Conservation (phyloP, 2,329 filamentous ascomycete species). For the Scedosporium minutisporum region DNA sequence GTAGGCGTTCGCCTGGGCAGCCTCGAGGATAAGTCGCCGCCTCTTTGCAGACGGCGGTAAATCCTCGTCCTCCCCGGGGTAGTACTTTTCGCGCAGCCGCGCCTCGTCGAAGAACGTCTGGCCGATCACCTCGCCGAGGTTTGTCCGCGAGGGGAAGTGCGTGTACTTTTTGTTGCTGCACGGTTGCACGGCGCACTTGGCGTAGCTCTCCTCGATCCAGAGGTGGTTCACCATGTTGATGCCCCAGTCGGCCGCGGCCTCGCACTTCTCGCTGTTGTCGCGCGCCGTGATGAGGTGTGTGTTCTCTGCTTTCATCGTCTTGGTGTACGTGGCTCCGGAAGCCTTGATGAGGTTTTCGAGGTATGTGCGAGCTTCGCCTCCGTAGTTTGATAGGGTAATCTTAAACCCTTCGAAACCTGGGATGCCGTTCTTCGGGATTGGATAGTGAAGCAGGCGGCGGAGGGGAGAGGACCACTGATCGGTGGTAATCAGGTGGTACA, state of each 20-base stretch:
- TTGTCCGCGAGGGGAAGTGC: conserved; percentile 80
- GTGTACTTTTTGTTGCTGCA: conserved; percentile 68
- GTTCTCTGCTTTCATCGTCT: conserved; percentile 90
- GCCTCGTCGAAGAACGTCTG: conserved; percentile 69
- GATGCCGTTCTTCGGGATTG: conserved; percentile 66
- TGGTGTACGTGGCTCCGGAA: conserved; percentile 80
- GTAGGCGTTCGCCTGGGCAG: conserved; percentile 41
- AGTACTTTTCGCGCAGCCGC: conserved; percentile 56
- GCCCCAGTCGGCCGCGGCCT: conserved; percentile 85
- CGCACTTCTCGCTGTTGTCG: conserved; percentile 82
- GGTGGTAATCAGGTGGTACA: conserved; percentile 83
- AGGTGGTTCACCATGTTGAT: conserved; percentile 87
- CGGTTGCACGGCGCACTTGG: conserved; percentile 68
- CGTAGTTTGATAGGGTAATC: conserved; percentile 94
- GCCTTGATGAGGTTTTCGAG: conserved; percentile 84
- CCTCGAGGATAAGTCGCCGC: conserved; percentile 40
- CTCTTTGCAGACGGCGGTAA: conserved; percentile 32
- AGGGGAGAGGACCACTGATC: conserved; percentile 84
- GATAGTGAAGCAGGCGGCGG: conserved; percentile 80
- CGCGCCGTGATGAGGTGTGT: conserved; percentile 92
- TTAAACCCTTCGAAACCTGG: conserved; percentile 65
- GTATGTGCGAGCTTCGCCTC: conserved; percentile 85
- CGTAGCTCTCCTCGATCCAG: conserved; percentile 96
- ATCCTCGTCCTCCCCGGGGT: conserved; percentile 48
- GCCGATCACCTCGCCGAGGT: conserved; percentile 85